A percentile compares a stretch with the other conserved stretches of the same genome.
phyloP scores from a whole-genome alignment of 768 basidiomycete species.

The Galerina sulciceps region DNA sequence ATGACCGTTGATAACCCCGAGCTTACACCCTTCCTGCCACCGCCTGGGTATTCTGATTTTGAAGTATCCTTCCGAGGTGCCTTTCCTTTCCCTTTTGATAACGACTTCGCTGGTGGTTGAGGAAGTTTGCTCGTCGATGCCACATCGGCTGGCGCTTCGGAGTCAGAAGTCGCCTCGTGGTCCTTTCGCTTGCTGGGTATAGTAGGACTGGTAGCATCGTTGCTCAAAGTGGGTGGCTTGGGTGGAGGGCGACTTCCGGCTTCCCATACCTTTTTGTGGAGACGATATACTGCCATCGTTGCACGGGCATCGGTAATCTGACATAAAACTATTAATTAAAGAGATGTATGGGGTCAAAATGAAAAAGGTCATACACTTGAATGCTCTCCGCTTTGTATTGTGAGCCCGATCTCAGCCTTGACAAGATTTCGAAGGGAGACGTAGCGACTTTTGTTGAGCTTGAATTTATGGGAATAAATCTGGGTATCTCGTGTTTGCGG shows the following conservation, averaged over 20 bases:
- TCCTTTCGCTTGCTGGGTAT: slow-evolving; percentile 12
- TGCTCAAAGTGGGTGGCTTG: neutral
- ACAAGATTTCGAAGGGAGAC: slow-evolving; percentile 82
- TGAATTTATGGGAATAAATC: slow-evolving; percentile 58
- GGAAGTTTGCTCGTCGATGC: slow-evolving; percentile 17
- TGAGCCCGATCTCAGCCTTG: slow-evolving; percentile 74
- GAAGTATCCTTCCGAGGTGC: slow-evolving; percentile 2
- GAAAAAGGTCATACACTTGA: slow-evolving; percentile 67
- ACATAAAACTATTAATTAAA: neutral
- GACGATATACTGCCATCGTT: slow-evolving; percentile 90
- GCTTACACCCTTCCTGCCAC: slow-evolving; percentile 66
- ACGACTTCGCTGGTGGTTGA: neutral
- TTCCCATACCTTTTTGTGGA: slow-evolving; percentile 88
- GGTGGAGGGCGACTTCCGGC: slow-evolving; percentile 39
- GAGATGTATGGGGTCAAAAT: neutral
- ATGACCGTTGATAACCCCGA: slow-evolving; percentile 62
- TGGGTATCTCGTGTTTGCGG: slow-evolving; percentile 74
- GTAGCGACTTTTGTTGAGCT: slow-evolving; percentile 62
- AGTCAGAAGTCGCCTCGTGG: slow-evolving; percentile 11
- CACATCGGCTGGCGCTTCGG: slow-evolving; percentile 11
- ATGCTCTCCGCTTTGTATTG: slow-evolving; percentile 90
- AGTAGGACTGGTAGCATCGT: slow-evolving; percentile 4
- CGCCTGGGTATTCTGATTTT: slow-evolving; percentile 41
- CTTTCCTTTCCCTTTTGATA: slow-evolving; percentile 10
- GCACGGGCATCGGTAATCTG: slow-evolving; percentile 94